Conservation (phyloP, 2,329 filamentous ascomycete genomes). For the Epichloe aotearoae region DNA sequence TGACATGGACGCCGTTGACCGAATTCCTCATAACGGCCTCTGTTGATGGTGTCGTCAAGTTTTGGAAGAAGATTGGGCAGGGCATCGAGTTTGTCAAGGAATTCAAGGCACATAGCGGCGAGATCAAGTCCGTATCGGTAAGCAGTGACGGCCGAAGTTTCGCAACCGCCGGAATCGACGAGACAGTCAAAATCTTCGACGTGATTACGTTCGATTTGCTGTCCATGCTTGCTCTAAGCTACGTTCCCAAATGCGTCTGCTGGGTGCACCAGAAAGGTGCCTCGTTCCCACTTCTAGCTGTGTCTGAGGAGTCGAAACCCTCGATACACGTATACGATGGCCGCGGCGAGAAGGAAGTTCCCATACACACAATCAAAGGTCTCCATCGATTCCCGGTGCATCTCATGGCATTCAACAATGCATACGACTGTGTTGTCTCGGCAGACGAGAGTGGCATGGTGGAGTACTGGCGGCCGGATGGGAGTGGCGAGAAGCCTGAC, state of each 20-base stretch:
- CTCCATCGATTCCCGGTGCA: slow-evolving; percentile 75
- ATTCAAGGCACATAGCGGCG: slow-evolving; percentile 79
- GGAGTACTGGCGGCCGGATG: slow-evolving; percentile 84
- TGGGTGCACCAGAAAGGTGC: slow-evolving; percentile 85
- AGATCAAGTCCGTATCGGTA: slow-evolving; percentile 70
- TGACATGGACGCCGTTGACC: slow-evolving; percentile 77
- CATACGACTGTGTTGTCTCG: slow-evolving; percentile 82
- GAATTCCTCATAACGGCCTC: slow-evolving; percentile 95
- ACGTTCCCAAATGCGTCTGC: slow-evolving; percentile 65
- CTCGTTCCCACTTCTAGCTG: slow-evolving; percentile 74
- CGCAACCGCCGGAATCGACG: slow-evolving; percentile 71
- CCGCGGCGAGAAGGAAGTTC: slow-evolving; percentile 62
- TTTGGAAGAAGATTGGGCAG: slow-evolving; percentile 91
- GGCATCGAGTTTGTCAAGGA: slow-evolving; percentile 98
- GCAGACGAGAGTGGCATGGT: slow-evolving; percentile 85
- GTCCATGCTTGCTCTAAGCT: slow-evolving; percentile 67
- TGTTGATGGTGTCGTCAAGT: slow-evolving; percentile 91
- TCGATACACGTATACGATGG: slow-evolving; percentile 80
- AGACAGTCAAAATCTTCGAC: slow-evolving; percentile 69
- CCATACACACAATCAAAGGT: slow-evolving; percentile 63
- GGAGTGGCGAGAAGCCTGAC: slow-evolving; percentile 77
- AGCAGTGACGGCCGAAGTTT: slow-evolving; percentile 89
- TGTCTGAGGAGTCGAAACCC: slow-evolving; percentile 62
- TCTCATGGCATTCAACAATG: slow-evolving; percentile 79
- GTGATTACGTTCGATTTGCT: slow-evolving; percentile 80